A percentile compares a stretch with the other conserved stretches of the same genome.
phyloP scores from a whole-genome alignment of 2,329 filamentous ascomycete species.

The Aureobasidium pullulans region DNA sequence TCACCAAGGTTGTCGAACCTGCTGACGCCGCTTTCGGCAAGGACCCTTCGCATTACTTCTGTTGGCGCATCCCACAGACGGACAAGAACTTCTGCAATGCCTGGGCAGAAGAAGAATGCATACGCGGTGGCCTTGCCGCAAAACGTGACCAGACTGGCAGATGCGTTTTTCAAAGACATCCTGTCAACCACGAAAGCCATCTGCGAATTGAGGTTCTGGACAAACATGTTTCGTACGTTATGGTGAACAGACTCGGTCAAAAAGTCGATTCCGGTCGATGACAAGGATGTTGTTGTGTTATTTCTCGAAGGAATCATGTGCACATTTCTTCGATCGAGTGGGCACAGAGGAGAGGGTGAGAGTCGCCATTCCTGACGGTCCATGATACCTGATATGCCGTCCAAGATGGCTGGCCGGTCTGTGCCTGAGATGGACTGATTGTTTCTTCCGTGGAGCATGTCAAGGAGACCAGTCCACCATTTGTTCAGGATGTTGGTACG shows the following conservation, averaged over 20 bases:
- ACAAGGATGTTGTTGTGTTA: constrained; percentile 51
- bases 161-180: constrained; percentile 70
- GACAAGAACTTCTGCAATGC: constrained; percentile 74
- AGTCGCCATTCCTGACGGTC: constrained; percentile 80
- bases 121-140: constrained; percentile 87
- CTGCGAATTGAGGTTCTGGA: constrained; percentile 72
- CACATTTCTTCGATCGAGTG: constrained; percentile 50
- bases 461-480: constrained; percentile 81
- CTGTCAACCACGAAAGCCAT: constrained; percentile 84
- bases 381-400: constrained; percentile 76
- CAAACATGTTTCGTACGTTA: constrained; percentile 81
- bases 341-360: constrained; percentile 59
- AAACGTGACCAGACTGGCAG: constrained; percentile 64
- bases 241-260: constrained; percentile 72
- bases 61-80: constrained; percentile 70
- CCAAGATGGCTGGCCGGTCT: constrained; percentile 74
- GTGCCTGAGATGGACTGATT: constrained; percentile 73
- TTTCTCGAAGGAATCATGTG: constrained; percentile 38
- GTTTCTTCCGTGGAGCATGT: constrained; percentile 69
- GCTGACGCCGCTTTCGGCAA: constrained; percentile 58
- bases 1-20: constrained; percentile 43
- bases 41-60: constrained; percentile 61
- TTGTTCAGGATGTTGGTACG: constrained; percentile 74
- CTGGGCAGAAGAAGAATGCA: constrained; percentile 86
- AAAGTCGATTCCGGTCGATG: constrained; percentile 57